Conservation (phyloP, 805 yeast species). For the Candida railenensis region DNA sequence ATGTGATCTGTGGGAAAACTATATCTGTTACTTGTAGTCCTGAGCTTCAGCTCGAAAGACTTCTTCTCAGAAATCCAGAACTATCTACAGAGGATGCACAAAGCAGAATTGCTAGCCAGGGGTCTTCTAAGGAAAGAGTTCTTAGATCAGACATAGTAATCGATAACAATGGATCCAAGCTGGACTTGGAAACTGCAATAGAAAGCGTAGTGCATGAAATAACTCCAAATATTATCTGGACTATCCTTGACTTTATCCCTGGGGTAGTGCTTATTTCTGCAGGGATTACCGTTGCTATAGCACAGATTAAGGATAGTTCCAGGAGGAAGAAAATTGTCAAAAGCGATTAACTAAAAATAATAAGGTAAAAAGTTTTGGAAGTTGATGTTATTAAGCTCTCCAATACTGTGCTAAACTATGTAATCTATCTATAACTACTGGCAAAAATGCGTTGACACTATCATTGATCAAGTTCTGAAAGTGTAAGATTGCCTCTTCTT, state of each 20-base stretch:
- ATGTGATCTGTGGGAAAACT: constrained; percentile 66
- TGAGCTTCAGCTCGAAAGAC: constrained; percentile 60
- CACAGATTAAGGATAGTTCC: constrained; percentile 19
- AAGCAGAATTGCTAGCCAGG: constrained; percentile 74
- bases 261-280: constrained; percentile 26
- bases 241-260: constrained; percentile 24
- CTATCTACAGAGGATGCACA: constrained; percentile 64
- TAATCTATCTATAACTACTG: constrained; percentile 91
- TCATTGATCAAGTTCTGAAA: constrained; percentile 93
- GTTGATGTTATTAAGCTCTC: constrained; percentile 83
- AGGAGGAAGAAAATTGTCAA: constrained; percentile 10
- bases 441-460: constrained; percentile 89
- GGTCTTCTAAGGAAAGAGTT: constrained; percentile 60
- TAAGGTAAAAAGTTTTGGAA: too few species aligned
- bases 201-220: constrained; percentile 22
- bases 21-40: constrained; percentile 65
- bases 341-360: too few species aligned
- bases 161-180: constrained; percentile 49
- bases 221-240: constrained; percentile 21
- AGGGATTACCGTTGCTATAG: constrained; percentile 16
- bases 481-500: constrained; percentile 92
- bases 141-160: constrained; percentile 64
- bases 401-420: constrained; percentile 97
- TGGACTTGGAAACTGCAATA: constrained; percentile 20
- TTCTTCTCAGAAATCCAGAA: constrained; percentile 65